A percentile compares a stretch with the other conserved stretches of the same genome.
Conservation (phyloP, 75 land plant genomes). For the Larix kaempferi region DNA sequence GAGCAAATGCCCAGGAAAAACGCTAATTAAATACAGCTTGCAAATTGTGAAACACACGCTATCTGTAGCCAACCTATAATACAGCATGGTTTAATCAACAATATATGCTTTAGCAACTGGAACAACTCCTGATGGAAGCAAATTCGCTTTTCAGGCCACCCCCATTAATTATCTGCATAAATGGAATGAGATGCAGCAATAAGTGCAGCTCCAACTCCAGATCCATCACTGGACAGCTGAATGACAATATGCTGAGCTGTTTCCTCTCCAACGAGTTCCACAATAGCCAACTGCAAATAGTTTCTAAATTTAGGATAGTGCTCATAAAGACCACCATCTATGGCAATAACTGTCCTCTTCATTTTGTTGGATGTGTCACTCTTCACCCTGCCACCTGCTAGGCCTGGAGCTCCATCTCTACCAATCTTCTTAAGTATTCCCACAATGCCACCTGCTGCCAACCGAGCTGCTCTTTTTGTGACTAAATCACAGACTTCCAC, state of each 20-base stretch:
- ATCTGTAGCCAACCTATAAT: constrained; percentile 4
- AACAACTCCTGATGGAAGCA: neutral
- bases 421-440: constrained; percentile 90
- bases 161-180: neutral
- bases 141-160: neutral
- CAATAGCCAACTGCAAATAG: constrained; percentile 61
- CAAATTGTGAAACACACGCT: neutral
- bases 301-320: constrained; percentile 56
- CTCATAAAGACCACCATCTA: constrained; percentile 75
- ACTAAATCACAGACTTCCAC: constrained; percentile 67
- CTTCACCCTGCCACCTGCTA: constrained; percentile 21
- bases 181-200: constrained; percentile 70
- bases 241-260: constrained; percentile 52
- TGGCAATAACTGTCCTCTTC: constrained; percentile 61
- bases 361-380: constrained; percentile 17
- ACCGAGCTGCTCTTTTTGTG: constrained; percentile 75
- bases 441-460: constrained; percentile 88
- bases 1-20: constrained; percentile 7
- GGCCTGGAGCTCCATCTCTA: constrained; percentile 66
- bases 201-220: constrained; percentile 92
- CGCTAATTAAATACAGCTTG: constrained; percentile 3
- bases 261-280: constrained; percentile 74
- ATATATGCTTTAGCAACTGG: constrained; percentile 1
- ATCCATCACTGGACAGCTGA: constrained; percentile 62
- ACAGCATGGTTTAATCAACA: neutral